Conservation (phyloP, 106 monocot species). For the Alisma plantagoaquatica region DNA sequence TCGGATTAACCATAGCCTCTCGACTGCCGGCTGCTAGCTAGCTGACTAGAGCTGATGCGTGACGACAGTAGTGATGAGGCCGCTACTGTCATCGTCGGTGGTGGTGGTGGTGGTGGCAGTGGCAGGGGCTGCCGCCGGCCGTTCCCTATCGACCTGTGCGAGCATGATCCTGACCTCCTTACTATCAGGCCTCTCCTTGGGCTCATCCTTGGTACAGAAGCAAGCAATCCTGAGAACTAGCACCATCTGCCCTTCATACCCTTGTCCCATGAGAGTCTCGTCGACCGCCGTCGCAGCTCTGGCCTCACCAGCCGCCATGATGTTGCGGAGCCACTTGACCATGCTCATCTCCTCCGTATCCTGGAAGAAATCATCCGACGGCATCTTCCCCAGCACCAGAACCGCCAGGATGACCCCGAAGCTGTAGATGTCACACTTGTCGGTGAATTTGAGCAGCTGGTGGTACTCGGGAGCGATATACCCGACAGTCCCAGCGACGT, state of each 20-base stretch:
- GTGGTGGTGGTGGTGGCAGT: too few species aligned
- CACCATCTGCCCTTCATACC: constrained; percentile 35
- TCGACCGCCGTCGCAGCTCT: constrained; percentile 29
- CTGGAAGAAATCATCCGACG: constrained; percentile 56
- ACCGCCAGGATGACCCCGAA: constrained; percentile 67
- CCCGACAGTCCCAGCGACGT: constrained; percentile 60
- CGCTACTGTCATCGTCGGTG: neutral
- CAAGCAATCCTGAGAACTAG: constrained; percentile 58
- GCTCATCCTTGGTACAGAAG: constrained; percentile 50
- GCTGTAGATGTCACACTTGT: constrained; percentile 66
- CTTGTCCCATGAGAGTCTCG: constrained; percentile 22
- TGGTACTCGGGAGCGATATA: constrained; percentile 90
- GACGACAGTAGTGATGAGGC: neutral
- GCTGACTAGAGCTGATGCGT: neutral
- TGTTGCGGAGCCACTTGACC: constrained; percentile 50
- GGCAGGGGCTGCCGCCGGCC: too few species aligned
- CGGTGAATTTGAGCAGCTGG: constrained; percentile 52
- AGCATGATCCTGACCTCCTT: constrained; percentile 56
- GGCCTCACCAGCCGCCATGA: constrained; percentile 5
- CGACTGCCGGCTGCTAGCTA: neutral
- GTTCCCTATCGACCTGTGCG: constrained; percentile 31
- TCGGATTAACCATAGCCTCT: neutral
- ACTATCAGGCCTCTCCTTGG: constrained; percentile 57
- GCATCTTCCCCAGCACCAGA: constrained; percentile 50
- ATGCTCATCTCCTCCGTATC: constrained; percentile 29